A percentile compares a stretch with the other conserved stretches of the same genome.
These are phyloP conservation scores for Dentipellis sp. DNA, from an alignment of 768 basidiomycete genomes.

Conservation along the genomic window DNA sequence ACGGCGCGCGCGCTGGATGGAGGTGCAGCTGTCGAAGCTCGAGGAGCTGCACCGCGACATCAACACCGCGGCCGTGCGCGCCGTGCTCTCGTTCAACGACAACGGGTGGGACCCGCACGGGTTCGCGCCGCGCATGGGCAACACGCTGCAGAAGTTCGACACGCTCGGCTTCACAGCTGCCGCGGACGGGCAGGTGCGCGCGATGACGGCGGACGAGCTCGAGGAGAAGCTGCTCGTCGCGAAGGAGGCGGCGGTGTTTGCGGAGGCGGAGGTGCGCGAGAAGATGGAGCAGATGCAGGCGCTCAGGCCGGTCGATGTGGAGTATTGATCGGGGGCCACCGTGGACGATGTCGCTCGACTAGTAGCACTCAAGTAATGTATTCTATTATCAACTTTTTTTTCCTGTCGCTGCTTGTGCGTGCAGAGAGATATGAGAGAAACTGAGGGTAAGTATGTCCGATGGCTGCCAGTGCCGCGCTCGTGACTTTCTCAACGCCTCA, in stretches of 20 bases:
- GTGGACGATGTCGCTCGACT: background rate
- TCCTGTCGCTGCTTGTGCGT: background rate
- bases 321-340: slow-evolving; percentile 1
- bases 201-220: slow-evolving; percentile 63
- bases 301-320: slow-evolving; percentile 32
- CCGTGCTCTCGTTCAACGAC: slow-evolving; percentile 77
- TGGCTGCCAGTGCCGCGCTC: background rate
- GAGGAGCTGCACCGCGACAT: slow-evolving; percentile 87
- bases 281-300: slow-evolving; percentile 60
- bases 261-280: slow-evolving; percentile 67
- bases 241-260: slow-evolving; percentile 61
- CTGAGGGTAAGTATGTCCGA: too few species aligned
- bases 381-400: background rate
- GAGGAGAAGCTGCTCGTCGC: slow-evolving; percentile 66
- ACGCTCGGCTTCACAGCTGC: slow-evolving; percentile 40
- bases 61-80: slow-evolving; percentile 79
- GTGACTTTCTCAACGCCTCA: background rate
- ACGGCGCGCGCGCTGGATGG: slow-evolving; percentile 90
- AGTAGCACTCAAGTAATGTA: background rate
- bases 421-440: background rate
- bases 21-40: slow-evolving; percentile 80
- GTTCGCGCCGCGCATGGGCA: slow-evolving; percentile 62
- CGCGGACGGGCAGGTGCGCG: slow-evolving; percentile 29
- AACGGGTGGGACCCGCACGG: slow-evolving; percentile 70
- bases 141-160: slow-evolving; percentile 61